Evolutionary conservation across 805 yeast genomes (phyloP), one percentile per base, ranked within the genome.

Genomic region (Schwanniomyces yamadae): DNA sequence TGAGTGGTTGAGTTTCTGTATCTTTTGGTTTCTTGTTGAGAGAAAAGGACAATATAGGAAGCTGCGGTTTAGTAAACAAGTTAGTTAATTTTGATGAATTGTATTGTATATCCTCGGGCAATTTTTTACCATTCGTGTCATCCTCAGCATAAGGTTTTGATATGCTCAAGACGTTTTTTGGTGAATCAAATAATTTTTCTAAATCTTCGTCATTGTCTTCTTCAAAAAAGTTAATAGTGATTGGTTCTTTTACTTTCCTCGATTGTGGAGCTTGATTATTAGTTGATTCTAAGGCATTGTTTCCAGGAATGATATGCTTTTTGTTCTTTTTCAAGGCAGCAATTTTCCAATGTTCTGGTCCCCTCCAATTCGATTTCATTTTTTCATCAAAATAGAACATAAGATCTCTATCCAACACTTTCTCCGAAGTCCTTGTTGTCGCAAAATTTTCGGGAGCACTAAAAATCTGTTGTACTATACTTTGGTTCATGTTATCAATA

Each of bases 261-360:
- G 45, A 38, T 45, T 45, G 23, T 6, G 28, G 13, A 9, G 30
- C 23, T 17, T 25, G 26, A 9, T 15, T 22, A 8, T 20, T 29
- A 32, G 9, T 33, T 5, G 24, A 36, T 12, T 28, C 22, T 10
- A 26, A 26, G 8, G 20, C 3, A n/a, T 27, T 27, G n/a, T 22
- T 12, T n/a, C 19, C 31, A 6, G 13, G 11, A 10, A 18, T 16
- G 12, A n/a, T 37, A 18, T 61, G 31, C 14, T 54, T 59, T 40
- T 61, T 64, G 18, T 63, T 46, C 45, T 70, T 69, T 49, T 78
- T 82, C 31, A 82, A 57, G 10, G 78, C 74, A 27, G 74, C 66
- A 8, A 91, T 83, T 59, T 84, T 84, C 97, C 97, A 91, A 60
- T 87, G 95, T 45, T 86, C 91, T 10, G 73, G 84, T 6, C 97